These are phyloP conservation scores for Fusarium compactum DNA, from an alignment of 2,329 filamentous ascomycete species.

Conservation along the genomic window DNA sequence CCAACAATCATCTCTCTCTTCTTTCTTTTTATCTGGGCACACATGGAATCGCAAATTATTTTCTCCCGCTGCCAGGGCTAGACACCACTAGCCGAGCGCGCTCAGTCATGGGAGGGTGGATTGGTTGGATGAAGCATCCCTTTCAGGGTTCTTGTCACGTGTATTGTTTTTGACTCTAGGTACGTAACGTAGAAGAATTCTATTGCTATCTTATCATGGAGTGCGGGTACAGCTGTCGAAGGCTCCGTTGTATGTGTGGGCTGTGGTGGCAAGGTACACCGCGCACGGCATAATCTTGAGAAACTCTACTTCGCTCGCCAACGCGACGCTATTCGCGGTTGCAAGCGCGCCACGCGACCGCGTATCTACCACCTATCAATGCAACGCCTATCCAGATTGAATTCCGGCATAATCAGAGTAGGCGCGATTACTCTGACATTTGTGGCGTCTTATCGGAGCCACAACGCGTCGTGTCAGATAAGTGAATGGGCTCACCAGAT, in stretches of 20 bases:
- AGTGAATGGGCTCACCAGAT: no score
- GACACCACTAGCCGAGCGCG: no score
- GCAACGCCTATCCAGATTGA: rapidly evolving
- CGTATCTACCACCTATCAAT: neutral
- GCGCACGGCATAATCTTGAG: neutral
- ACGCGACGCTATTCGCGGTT: neutral
- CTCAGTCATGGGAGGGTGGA: no score
- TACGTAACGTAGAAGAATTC: rapidly evolving
- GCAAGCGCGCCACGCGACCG: neutral
- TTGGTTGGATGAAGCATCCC: no score
- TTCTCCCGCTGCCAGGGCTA: no score
- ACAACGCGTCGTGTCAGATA: neutral
- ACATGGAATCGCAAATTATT: no score
- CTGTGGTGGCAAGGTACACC: rapidly evolving
- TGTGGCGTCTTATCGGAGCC: neutral
- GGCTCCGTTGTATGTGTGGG: neutral
- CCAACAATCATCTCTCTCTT: no score
- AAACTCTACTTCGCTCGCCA: neutral
- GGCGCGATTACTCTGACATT: rapidly evolving
- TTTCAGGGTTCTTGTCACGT: neutral
- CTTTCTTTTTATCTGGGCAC: no score
- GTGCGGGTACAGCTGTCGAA: no score
- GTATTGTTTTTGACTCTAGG: rapidly evolving
- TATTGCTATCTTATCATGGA: no score
- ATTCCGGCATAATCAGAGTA: rapidly evolving